Evolutionary conservation across 2,329 filamentous ascomycete species (phyloP), one percentile per base, ranked within the genome.

Genomic region (Paraphaeosphaeria sporulosa): DNA sequence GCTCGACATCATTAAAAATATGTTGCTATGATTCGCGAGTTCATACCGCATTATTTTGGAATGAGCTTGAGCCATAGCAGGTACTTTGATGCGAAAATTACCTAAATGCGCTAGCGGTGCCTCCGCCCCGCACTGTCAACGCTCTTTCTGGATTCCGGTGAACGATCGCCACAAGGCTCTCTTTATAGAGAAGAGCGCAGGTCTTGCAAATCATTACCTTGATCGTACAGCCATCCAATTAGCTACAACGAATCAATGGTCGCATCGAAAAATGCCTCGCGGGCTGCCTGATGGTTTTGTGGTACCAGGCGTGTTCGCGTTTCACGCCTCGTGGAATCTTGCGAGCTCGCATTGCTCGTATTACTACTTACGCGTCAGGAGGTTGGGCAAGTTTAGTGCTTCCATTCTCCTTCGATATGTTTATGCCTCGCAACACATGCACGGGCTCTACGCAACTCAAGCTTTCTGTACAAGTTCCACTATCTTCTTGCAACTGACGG

Each of bases 261-360:
- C 43, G 50, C 47, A 56, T 51, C 49, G 51, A n/a, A 40, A n/a
- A 59, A 61, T 68, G 63, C 70, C 64, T 66, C 62, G 58, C 55
- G n/a, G 17, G 27, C 44, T 56, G 67, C 67, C 62, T 65, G n/a
- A 50, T 49, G 25, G 27, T 58, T 23, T 44, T 34, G 47, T 59
- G 27, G 55, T 43, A 64, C 60, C 56, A 62, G 42, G 52, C 21
- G 13, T 25, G 30, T 34, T 46, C 53, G 46, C 54, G 49, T 53
- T 44, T 47, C 23, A 34, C 47, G 51, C 38, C 38, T 54, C 6
- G 12, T 21, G 27, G 17, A 43, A 54, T 54, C 48, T 34, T n/a
- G 17, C 17, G 32, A 30, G 30, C 38, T 68, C 73, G 73, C 62
- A 72, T 75, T 70, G 57, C 17, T 73, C 72, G 72, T 63, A 73